These are phyloP conservation scores for Ceratocystis diversiconidia DNA, from an alignment of 2,329 filamentous ascomycete genomes.

Conservation along the genomic window DNA sequence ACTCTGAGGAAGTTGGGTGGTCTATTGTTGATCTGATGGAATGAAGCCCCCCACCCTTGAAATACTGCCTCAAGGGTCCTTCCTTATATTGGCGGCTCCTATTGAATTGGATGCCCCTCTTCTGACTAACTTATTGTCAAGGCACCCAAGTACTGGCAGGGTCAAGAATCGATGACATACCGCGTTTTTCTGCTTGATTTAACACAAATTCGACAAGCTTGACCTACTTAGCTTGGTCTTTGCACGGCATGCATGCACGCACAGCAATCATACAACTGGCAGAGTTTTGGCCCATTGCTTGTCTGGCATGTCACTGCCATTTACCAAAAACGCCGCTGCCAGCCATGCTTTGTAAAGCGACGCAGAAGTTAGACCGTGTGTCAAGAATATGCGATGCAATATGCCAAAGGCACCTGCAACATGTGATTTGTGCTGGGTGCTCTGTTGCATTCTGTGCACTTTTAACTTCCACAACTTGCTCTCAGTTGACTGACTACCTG, in stretches of 20 bases:
- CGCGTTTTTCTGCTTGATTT: background rate
- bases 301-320: background rate
- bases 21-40: conserved; percentile 5
- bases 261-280: background rate
- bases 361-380: background rate
- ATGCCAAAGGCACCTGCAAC: background rate
- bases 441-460: background rate
- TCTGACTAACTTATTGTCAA: conserved; percentile 1
- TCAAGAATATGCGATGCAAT: background rate
- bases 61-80: background rate
- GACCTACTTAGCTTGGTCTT: background rate
- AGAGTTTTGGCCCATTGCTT: background rate
- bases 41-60: background rate
- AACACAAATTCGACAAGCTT: background rate
- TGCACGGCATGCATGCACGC: background rate
- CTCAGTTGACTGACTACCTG: background rate
- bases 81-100: conserved; percentile 1
- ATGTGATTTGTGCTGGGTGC: background rate
- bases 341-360: background rate
- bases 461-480: too few relatives aligned
- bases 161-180: conserved; percentile 7
- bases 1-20: background rate
- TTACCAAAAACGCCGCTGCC: background rate
- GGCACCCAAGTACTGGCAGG: background rate
- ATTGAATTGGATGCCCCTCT: background rate